A percentile compares a stretch with the other conserved stretches of the same genome.
Evolutionary conservation across 192 early-diverging fungal genomes (phyloP).

Genomic region (Glomus cerebriforme): DNA sequence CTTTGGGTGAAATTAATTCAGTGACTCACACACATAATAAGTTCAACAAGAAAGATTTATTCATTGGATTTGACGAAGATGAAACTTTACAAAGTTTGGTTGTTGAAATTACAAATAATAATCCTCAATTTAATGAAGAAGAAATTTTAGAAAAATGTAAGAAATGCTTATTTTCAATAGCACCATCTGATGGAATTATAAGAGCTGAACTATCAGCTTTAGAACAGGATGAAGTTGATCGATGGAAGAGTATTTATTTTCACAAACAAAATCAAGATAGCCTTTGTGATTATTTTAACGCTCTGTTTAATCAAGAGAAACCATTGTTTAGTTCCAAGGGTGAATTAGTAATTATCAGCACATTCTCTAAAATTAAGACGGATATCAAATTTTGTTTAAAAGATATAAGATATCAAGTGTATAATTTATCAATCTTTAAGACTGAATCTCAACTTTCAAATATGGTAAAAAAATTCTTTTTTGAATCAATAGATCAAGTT

Average conservation of each 20-base stretch:
- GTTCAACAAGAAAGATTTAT: conserved; percentile 12
- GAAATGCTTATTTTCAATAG: conserved; percentile 9
- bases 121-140: background rate
- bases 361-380: conserved; percentile 15
- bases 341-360: conserved; percentile 13
- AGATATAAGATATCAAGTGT: background rate
- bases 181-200: conserved; percentile 28
- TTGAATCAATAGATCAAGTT: conserved; percentile 8
- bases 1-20: background rate
- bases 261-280: background rate
- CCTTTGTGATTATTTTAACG: background rate
- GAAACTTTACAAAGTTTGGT: conserved; percentile 29
- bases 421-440: conserved; percentile 17
- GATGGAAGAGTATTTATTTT: conserved; percentile 18
- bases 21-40: background rate
- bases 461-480: conserved; percentile 1
- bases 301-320: background rate
- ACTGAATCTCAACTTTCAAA: background rate
- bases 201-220: background rate
- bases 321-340: background rate
- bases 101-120: background rate
- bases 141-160: conserved; percentile 29
- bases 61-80: conserved; percentile 20
- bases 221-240: background rate
- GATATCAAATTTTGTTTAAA: background rate